Base-by-base conservation (phyloP, 2,329 filamentous ascomycete species). In the Scopulariopsis brevicaulis region DNA sequence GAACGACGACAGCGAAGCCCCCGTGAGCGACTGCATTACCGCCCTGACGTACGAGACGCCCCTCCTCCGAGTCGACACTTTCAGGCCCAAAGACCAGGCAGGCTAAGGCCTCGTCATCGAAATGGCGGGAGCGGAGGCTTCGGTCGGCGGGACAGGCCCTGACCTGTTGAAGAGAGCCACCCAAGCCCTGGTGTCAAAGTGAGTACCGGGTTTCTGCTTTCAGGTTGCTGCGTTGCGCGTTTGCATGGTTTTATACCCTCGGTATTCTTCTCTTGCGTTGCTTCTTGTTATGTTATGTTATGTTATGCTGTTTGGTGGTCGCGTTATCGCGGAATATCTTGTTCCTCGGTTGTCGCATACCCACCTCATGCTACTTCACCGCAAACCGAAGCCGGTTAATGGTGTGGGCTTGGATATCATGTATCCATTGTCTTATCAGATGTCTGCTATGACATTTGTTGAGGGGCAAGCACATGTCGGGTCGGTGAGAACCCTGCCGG, bases 111-210 rank as follows among this genome's bases (percentile, higher is more conserved):
- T 37, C 25, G 40, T 56, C 43, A 43, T 53, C 62, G 64, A 62
- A 65, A 82, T 83, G 80, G 74, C 78, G 65, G 75, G 75, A 71
- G 71, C 74, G 60, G 77, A 79, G 66, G 69, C 67, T 64, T 68
- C 68, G 61, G 66, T 69, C 59, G 72, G 71, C 65, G 66, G 67
- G 37, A 74, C 76, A 65, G 74, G 77, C 63, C 81, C 78, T 64
- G 81, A 84, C 69, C 72, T 84, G 63, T 69, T 84, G 62, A 74
- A 78, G 66, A 75, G 80, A 68, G 81, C 81, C 61, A 84, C 81
- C n/a, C 80, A 83, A 65, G 78, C 77, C 64, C 79, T 84, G 77
- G 81, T 84, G 78, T 78, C 80, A 71, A 83, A 73, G 80, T 83
- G 77, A 68, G 80, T 77, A 24, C 20, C 6, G 2, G 52, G 22